Percentiles rank a stretch among this genome's conserved stretches.
phyloP scores from a whole-genome alignment of 352 stramenopile species.

The Phytophthora tentaculata region DNA sequence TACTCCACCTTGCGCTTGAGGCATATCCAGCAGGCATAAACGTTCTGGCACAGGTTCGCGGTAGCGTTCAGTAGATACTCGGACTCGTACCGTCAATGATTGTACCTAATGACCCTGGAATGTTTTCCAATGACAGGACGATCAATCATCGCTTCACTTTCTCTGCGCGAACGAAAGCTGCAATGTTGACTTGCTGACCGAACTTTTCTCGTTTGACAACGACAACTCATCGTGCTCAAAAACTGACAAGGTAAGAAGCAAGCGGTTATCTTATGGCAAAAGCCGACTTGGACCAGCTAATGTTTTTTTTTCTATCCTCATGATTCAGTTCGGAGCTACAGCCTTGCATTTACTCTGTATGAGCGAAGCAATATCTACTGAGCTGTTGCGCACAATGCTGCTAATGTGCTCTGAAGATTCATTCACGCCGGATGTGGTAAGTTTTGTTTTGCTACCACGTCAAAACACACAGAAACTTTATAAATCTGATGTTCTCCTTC shows the following conservation, averaged over 20 bases:
- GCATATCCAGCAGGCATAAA: conserved; percentile 38
- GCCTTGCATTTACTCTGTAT: conserved; percentile 72
- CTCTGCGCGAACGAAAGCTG: conserved; percentile 59
- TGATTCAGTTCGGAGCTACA: conserved; percentile 55
- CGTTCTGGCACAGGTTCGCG: conserved; percentile 38
- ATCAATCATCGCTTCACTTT: conserved; percentile 53
- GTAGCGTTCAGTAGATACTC: not conserved
- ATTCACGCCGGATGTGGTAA: conserved; percentile 58
- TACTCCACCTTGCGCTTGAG: conserved; percentile 43
- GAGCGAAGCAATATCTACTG: conserved; percentile 52
- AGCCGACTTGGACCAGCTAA: not conserved
- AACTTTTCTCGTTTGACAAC: conserved; percentile 50
- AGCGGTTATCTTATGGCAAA: too few species aligned
- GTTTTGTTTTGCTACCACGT: not conserved
- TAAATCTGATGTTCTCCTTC: conserved; percentile 11
- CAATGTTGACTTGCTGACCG: conserved; percentile 43
- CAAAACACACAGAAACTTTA: too few species aligned
- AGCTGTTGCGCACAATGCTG: conserved; percentile 47
- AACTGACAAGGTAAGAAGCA: conserved; percentile 20
- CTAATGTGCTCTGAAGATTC: conserved; percentile 50
- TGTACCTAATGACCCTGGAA: not conserved
- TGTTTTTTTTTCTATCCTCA: not conserved
- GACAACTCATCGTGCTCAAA: conserved; percentile 29
- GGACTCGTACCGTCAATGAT: not conserved
- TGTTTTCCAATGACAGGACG: conserved; percentile 32